These are phyloP conservation scores for Suhomyces panamericanus DNA, from an alignment of 1,139 yeast genomes.

Conservation along the genomic window DNA sequence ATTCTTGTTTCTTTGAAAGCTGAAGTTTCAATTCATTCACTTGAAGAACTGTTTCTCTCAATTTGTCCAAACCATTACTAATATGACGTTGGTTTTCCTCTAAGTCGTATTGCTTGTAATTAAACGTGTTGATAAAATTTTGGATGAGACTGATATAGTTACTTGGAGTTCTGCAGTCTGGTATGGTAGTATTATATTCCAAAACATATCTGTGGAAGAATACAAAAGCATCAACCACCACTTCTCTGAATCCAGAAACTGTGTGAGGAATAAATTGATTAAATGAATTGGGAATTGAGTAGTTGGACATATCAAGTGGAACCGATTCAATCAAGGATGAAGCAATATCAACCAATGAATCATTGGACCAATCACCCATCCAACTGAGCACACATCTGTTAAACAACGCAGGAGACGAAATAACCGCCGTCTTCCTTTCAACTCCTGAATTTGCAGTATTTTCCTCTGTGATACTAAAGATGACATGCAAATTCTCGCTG, in stretches of 20 bases:
- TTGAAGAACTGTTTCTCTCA: constrained; percentile 74
- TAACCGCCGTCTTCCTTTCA: constrained; percentile 35
- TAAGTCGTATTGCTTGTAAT: constrained; percentile 45
- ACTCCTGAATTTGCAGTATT: constrained; percentile 22
- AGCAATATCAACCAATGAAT: constrained; percentile 54
- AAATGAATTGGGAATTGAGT: constrained; percentile 29
- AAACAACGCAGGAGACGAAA: constrained; percentile 86
- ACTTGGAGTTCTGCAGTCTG: constrained; percentile 48
- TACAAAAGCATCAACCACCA: constrained; percentile 49
- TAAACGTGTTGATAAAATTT: constrained; percentile 48
- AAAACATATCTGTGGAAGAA: constrained; percentile 40
- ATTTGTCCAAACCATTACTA: constrained; percentile 68
- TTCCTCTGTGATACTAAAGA: constrained; percentile 72
- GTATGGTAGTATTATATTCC: constrained; percentile 14
- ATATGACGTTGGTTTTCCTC: constrained; percentile 75
- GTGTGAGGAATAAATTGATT: constrained; percentile 18
- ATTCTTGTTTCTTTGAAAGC: constrained; percentile 54
- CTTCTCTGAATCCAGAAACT: constrained; percentile 41
- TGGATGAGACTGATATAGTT: constrained; percentile 54
- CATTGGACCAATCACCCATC: constrained; percentile 81
- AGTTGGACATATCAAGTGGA: constrained; percentile 54
- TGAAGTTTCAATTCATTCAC: constrained; percentile 61
- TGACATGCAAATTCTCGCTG: constrained; percentile 74
- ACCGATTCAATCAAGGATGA: constrained; percentile 39
- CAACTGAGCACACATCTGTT: constrained; percentile 88